Conservation (phyloP, 768 basidiomycete species). For the Lactarius trivialis region DNA sequence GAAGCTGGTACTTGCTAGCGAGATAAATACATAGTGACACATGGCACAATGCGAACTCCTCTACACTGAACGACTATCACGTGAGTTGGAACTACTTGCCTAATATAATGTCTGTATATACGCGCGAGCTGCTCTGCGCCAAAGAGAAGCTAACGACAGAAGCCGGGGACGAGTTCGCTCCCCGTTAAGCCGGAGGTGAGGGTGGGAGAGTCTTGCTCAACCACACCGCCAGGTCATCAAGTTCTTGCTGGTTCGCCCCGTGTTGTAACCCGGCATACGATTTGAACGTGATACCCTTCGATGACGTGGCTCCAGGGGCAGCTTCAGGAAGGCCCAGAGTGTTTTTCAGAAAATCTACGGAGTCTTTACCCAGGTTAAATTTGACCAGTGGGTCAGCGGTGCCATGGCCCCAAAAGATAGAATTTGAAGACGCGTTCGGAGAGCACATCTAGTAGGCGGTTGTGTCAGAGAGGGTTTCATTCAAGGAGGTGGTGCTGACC, state of each 20-base stretch:
- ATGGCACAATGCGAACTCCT: background rate
- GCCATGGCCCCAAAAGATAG: conserved; percentile 88
- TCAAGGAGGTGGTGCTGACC: conserved; percentile 36
- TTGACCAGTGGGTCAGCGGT: conserved; percentile 67
- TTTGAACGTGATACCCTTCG: conserved; percentile 59
- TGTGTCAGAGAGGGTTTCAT: background rate
- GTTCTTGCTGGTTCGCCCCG: conserved; percentile 53
- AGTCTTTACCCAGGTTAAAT: conserved; percentile 45
- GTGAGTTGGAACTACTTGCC: background rate
- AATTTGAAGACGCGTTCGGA: conserved; percentile 50
- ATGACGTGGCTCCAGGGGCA: conserved; percentile 32
- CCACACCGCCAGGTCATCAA: conserved; percentile 66
- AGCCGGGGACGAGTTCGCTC: background rate
- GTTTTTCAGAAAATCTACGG: conserved; percentile 50
- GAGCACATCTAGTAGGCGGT: conserved; percentile 51
- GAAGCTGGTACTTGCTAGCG: background rate
- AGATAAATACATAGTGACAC: background rate
- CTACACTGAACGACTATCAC: background rate
- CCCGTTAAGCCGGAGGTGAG: background rate
- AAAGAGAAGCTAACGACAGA: background rate
- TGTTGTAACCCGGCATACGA: conserved; percentile 66
- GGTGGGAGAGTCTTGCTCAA: conserved; percentile 50
- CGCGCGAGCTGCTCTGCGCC: background rate
- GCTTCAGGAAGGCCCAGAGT: conserved; percentile 40
- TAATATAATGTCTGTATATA: background rate